Percentiles rank a stretch among this genome's conserved stretches.
phyloP scores from a whole-genome alignment of 768 basidiomycete species.

The Leccinum variicolor region DNA sequence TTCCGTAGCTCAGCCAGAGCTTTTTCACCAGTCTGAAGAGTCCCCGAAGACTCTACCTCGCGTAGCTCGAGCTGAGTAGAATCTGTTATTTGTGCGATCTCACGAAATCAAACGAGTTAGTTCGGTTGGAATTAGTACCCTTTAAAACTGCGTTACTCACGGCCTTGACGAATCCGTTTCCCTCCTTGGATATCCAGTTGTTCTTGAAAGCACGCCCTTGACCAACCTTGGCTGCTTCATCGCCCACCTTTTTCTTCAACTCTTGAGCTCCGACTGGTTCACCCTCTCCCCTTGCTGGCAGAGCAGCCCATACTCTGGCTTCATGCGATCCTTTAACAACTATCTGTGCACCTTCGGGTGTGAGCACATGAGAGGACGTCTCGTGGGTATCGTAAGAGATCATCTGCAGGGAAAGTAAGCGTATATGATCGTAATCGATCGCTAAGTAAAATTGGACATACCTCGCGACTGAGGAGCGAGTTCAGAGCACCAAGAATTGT shows the following conservation, averaged over 20 bases:
- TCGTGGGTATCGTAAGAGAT: slow-evolving; percentile 78
- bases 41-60: slow-evolving; percentile 71
- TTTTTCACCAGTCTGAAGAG: slow-evolving; percentile 74
- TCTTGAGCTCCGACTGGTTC: slow-evolving; percentile 61
- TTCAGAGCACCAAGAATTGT: slow-evolving; percentile 87
- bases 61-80: slow-evolving; percentile 69
- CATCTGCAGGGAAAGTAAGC: slow-evolving; percentile 54
- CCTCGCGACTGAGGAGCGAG: slow-evolving; percentile 83
- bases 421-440: slow-evolving; percentile 2
- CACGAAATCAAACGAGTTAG: slow-evolving; percentile 3
- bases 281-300: slow-evolving; percentile 70
- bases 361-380: slow-evolving; percentile 66
- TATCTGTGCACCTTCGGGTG: slow-evolving; percentile 80
- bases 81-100: slow-evolving; percentile 71
- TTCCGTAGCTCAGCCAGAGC: slow-evolving; percentile 83
- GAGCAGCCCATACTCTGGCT: slow-evolving; percentile 86
- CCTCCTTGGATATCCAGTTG: slow-evolving; percentile 93
- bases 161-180: slow-evolving; percentile 78
- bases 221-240: slow-evolving; percentile 88
- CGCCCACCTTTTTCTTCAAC: slow-evolving; percentile 75
- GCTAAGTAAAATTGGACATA: slow-evolving; percentile 33
- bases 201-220: slow-evolving; percentile 97
- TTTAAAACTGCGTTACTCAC: slow-evolving; percentile 44
- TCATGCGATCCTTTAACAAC: slow-evolving; percentile 87
- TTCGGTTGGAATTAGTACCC: not conserved